These are phyloP conservation scores for Curvularia eragrostidis DNA, from an alignment of 2,329 filamentous ascomycete genomes.

Conservation along the genomic window DNA sequence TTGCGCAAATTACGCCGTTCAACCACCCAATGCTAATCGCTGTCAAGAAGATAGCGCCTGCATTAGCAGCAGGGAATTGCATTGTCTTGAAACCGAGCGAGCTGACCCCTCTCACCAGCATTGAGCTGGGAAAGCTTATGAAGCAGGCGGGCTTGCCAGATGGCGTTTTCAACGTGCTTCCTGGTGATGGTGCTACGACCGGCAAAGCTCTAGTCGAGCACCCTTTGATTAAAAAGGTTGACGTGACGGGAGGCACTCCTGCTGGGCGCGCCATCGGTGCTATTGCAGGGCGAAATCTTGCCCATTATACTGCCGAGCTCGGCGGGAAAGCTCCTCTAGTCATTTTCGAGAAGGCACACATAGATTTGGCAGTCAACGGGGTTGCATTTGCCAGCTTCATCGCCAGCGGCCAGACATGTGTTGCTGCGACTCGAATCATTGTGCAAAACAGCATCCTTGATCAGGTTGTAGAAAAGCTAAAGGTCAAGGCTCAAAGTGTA, in stretches of 20 bases:
- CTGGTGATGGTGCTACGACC: slow-evolving; percentile 43
- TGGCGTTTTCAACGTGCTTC: slow-evolving; percentile 46
- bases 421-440: slow-evolving; percentile 62
- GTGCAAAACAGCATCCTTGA: slow-evolving; percentile 56
- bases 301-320: slow-evolving; percentile 48
- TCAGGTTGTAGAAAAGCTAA: slow-evolving; percentile 49
- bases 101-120: slow-evolving; percentile 47
- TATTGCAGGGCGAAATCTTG: slow-evolving; percentile 45
- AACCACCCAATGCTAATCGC: slow-evolving; percentile 51
- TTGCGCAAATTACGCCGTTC: slow-evolving; percentile 50
- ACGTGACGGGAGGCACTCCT: slow-evolving; percentile 49
- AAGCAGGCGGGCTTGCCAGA: slow-evolving; percentile 49
- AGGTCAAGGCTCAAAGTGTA: slow-evolving; percentile 59
- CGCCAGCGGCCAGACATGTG: slow-evolving; percentile 63
- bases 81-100: slow-evolving; percentile 50
- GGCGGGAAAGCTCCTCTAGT: slow-evolving; percentile 50
- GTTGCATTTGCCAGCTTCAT: slow-evolving; percentile 56
- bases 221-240: slow-evolving; percentile 47
- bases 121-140: slow-evolving; percentile 47
- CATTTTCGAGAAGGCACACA: slow-evolving; percentile 46
- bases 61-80: slow-evolving; percentile 46
- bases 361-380: slow-evolving; percentile 49
- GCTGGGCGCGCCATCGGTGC: slow-evolving; percentile 48
- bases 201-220: slow-evolving; percentile 48
- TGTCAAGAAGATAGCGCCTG: slow-evolving; percentile 51